A percentile compares a stretch with the other conserved stretches of the same genome.
Evolutionary conservation across 768 basidiomycete genomes (phyloP).

Genomic region (Lentinus brumalis): DNA sequence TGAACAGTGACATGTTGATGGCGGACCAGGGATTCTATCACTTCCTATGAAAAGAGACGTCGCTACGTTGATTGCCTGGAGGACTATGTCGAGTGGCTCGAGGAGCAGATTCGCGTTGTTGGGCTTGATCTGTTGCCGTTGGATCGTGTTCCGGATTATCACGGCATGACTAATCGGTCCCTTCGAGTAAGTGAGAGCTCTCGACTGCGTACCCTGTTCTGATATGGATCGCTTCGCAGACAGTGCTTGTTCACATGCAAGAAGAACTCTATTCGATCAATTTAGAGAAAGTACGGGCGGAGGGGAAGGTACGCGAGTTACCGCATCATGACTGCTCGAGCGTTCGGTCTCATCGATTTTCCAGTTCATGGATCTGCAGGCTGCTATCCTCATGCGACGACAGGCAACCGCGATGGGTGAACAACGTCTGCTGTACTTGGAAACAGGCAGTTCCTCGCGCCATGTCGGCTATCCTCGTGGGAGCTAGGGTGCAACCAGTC

Average conservation of each 20-base stretch:
- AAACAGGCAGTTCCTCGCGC: too few relatives aligned
- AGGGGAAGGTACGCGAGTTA: conserved; percentile 64
- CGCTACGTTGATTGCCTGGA: conserved; percentile 75
- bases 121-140: conserved; percentile 44
- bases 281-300: conserved; percentile 52
- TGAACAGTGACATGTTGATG: too few relatives aligned
- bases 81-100: conserved; percentile 66
- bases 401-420: too few relatives aligned
- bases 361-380: too few relatives aligned
- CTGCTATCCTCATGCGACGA: too few relatives aligned
- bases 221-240: conserved; percentile 38
- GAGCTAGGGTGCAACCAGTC: too few relatives aligned
- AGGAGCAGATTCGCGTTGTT: conserved; percentile 57
- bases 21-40: conserved; percentile 63
- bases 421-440: too few relatives aligned
- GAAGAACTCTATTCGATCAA: conserved; percentile 53
- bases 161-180: conserved; percentile 64
- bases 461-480: too few relatives aligned
- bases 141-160: conserved; percentile 38
- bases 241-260: conserved; percentile 72
- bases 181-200: conserved; percentile 52
- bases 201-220: background rate
- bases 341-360: too few relatives aligned
- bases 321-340: too few relatives aligned
- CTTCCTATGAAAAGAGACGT: conserved; percentile 77